Percentiles rank a stretch among this genome's conserved stretches.
phyloP scores from a whole-genome alignment of 75 land plant genomes.

The Cryptomeria japonica region DNA sequence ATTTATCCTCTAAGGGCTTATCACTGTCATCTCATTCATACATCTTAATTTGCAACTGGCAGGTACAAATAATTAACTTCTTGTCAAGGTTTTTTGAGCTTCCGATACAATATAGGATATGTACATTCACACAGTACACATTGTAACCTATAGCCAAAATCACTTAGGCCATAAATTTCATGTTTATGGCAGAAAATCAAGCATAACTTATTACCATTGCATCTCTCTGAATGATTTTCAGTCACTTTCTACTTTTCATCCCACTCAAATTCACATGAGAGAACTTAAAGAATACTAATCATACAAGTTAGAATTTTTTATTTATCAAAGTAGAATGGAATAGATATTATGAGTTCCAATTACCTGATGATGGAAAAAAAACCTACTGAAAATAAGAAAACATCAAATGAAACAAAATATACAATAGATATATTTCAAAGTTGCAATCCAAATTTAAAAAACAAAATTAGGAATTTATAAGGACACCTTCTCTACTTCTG shows the following conservation, averaged over 20 bases:
- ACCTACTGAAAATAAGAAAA: neutral
- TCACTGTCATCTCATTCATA: neutral
- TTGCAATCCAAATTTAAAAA: neutral
- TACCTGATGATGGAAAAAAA: neutral
- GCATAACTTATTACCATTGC: neutral
- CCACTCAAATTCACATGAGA: neutral
- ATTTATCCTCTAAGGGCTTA: too few relatives aligned
- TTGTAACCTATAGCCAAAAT: neutral
- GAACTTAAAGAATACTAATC: neutral
- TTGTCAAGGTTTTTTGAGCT: neutral
- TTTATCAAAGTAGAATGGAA: neutral
- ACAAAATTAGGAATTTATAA: neutral
- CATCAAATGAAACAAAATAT: neutral
- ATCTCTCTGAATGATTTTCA: neutral
- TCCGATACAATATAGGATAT: neutral
- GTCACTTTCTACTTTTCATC: neutral
- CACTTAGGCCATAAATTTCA: neutral
- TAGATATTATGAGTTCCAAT: neutral
- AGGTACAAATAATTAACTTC: too few relatives aligned
- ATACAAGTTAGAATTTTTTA: neutral
- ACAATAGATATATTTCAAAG: neutral
- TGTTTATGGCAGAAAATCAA: neutral
- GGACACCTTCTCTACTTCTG: conserved; percentile 74
- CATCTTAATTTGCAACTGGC: neutral
- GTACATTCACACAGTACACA: neutral